These are phyloP conservation scores for Pythium sukuiense DNA, from an alignment of 352 stramenopile genomes.

Conservation along the genomic window DNA sequence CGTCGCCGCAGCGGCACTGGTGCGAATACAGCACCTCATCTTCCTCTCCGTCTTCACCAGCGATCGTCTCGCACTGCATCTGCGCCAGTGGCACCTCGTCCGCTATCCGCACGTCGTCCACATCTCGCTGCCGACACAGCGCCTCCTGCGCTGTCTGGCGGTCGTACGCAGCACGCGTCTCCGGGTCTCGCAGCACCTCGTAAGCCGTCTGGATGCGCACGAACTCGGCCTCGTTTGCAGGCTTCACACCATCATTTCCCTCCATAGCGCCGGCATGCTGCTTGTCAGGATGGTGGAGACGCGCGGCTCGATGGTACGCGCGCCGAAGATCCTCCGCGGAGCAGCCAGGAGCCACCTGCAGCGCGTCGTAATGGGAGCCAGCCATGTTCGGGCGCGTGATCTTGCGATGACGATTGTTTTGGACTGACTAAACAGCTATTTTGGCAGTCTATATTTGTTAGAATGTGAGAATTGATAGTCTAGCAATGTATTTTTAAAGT, in stretches of 20 bases:
- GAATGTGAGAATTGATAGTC: background rate
- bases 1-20: slow-evolving; percentile 69
- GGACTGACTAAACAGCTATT: slow-evolving; percentile 14
- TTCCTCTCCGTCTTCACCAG: slow-evolving; percentile 32
- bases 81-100: slow-evolving; percentile 50
- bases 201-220: slow-evolving; percentile 67
- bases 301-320: slow-evolving; percentile 67
- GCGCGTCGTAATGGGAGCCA: slow-evolving; percentile 51
- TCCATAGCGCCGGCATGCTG: slow-evolving; percentile 2
- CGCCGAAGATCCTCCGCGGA: slow-evolving; percentile 60
- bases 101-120: slow-evolving; percentile 59
- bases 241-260: slow-evolving; percentile 16
- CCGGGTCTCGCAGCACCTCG: slow-evolving; percentile 53
- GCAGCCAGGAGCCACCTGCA: slow-evolving; percentile 45
- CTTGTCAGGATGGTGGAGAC: slow-evolving; percentile 71
- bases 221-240: slow-evolving; percentile 33
- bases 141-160: slow-evolving; percentile 38
- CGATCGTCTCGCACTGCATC: slow-evolving; percentile 46
- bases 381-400: slow-evolving; percentile 9
- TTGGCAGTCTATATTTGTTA: background rate
- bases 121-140: slow-evolving; percentile 36
- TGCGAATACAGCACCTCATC: slow-evolving; percentile 60
- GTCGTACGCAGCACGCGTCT: slow-evolving; percentile 55
- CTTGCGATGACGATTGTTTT: slow-evolving; percentile 4
- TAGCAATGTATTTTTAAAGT: background rate